Conservation (phyloP, 192 early-diverging fungal genomes). For the Linnemannia zychae region DNA sequence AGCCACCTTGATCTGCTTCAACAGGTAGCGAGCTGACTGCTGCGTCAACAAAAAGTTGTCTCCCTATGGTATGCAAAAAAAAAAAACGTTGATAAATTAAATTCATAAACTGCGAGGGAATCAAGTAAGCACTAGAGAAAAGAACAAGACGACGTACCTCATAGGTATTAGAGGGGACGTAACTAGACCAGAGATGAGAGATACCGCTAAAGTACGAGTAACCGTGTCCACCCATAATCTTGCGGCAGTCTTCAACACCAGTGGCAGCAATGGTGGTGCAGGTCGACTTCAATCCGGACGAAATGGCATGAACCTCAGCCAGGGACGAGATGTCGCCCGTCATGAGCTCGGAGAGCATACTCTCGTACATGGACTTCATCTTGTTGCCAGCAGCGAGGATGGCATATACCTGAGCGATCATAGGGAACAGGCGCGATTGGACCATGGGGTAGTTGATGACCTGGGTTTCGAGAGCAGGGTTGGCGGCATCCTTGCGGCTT, state of each 20-base stretch:
- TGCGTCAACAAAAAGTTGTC: constrained; percentile 79
- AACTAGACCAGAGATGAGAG: constrained; percentile 69
- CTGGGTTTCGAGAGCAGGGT: constrained; percentile 65
- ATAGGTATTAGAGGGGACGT: constrained; percentile 73
- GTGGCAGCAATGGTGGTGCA: constrained; percentile 68
- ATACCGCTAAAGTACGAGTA: constrained; percentile 80
- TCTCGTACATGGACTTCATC: constrained; percentile 62
- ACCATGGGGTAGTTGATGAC: constrained; percentile 80
- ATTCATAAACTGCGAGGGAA: neutral
- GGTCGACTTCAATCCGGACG: constrained; percentile 75
- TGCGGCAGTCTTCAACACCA: constrained; percentile 79
- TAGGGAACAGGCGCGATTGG: constrained; percentile 74
- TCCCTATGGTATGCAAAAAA: constrained; percentile 61
- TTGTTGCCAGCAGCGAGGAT: constrained; percentile 70
- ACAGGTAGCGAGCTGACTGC: constrained; percentile 78
- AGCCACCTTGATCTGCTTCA: constrained; percentile 71
- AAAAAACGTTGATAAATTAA: neutral
- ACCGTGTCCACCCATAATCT: constrained; percentile 81
- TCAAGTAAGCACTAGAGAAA: constrained; percentile 52
- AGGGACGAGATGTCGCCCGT: constrained; percentile 67
- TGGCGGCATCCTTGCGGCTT: constrained; percentile 33
- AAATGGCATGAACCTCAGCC: constrained; percentile 76
- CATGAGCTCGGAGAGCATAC: constrained; percentile 66
- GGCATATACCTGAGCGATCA: constrained; percentile 74
- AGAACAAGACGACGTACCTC: constrained; percentile 57